Base-by-base conservation (phyloP, 352 stramenopile species). In the Phytophthora kernoviae region DNA sequence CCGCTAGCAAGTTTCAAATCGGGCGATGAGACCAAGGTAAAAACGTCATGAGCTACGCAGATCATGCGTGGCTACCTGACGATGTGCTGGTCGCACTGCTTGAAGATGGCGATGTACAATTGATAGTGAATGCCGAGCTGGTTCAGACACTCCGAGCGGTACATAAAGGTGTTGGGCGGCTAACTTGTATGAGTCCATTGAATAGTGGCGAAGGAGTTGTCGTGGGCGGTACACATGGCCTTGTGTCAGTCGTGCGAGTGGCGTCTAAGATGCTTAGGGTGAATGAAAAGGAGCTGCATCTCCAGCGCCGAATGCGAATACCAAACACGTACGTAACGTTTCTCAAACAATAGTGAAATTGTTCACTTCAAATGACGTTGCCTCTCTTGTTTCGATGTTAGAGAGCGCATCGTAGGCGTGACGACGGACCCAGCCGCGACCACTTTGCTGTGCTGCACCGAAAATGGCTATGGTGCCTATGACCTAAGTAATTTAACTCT, bases 1-100 rank as follows among this genome's bases (percentile, higher is more conserved):
- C 68, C 57, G 30, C 74, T 92, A 33, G 79, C 69, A 1, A 92
- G 77, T 58, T 94, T 94, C 73, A 90, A 88, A 22, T 91, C 81
- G 2, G 80, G 77, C 3, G 81, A 89, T 39, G 83, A 92, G 56
- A 81, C 68, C 3, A 85, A 81, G 8, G 54, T 68, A 73, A 79
- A 32, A 75, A 68, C 46, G 67, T 69, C 22, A 68, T 63, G 45
- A 79, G 45, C 39, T 94, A 91, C 30, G 77, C 75, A 0, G 84
- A 94, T 47, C 83, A 94, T 58, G 62, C 75, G 10, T 94, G 84
- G 84, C 53, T 94, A 4, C 79, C 70, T 0, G 75, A 86, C 17
- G 82, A 94, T 43, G 79, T 75, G 2, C 48, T 94, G 1, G 68
- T 94, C 0, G 83, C 77, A 2, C 48, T 94, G 15, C 73, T 94